Base-by-base conservation (phyloP, 2,329 filamentous ascomycete species). In the Diaporthe australafricana region DNA sequence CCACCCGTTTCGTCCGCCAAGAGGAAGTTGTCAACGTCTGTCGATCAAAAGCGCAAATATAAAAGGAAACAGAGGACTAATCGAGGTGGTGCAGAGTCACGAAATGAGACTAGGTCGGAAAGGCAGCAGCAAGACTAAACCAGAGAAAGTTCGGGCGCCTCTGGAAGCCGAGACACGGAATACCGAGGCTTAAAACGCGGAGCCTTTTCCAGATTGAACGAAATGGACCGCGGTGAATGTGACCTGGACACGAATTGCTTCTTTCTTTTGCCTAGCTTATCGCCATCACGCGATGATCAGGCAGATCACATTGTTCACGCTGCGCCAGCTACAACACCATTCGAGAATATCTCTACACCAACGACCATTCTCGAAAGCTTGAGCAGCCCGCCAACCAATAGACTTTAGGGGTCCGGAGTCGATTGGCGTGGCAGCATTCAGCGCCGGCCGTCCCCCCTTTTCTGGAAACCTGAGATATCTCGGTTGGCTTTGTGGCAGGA, bases 1-100 rank as follows among this genome's bases (percentile, higher is more conserved):
- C 55, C 40, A 66, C 38, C 57, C 62, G 70, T 57, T 27, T 20
- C 50, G 38, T 35, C 45, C 50, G 57, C 52, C 70, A 66, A 35
- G 57, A 53, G 32, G 25, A 30, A 38, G 45, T 50, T 40, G 50
- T 55, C n/a, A 48, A 48, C 25, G 48, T 47, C 17, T 52, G 69
- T 48, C 40, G 40, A 32, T 42, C 22, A 42, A 22, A 20, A 25
- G 22, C 40, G 57, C n/a, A 48, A 63, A 63, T 48, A 35, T 63
- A 48, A 65, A 65, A 22, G 45, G 22, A 38, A 27, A 27, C 11
- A 50, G 47, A 47, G 38, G 45, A 48, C 60, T 50, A 38, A 50
- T 22, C 60, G 60, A 50, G 45, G 60, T 65, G 45, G 42, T 63
- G 60, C 60, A 63, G 60, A 63, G 17, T 32, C 57, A 35, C 42